Base-by-base conservation (phyloP, 2,329 filamentous ascomycete species). In the Elsinoe necatrix region DNA sequence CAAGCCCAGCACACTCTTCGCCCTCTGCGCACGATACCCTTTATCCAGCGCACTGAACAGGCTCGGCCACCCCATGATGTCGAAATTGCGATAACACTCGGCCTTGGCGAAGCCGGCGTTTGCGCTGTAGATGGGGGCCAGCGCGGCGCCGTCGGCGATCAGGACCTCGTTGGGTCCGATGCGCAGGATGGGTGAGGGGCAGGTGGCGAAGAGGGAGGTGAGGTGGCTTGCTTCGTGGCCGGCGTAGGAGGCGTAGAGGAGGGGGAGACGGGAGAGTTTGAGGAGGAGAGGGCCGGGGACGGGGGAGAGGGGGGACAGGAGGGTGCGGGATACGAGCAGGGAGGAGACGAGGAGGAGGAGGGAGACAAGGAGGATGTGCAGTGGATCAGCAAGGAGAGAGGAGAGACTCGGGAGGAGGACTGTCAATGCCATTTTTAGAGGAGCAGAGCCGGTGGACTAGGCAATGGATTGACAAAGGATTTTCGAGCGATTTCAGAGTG, bases 31-130 rank as follows among this genome's bases (percentile, higher is more conserved):
- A 9, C 78, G 64, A 42, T 75, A 67, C 2, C 68, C 69, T 2
- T 65, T 66, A 56, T 75, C 71, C 16, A 71, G 67, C 0, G 70
- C 73, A 2, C 74, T 77, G 66, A 83, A 83, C 34, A 83, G 76
- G 1, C 77, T 78, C 25, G 72, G 66, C 61, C 78, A 76, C 0
- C 76, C 77, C 60, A 81, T 79, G 16, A 81, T 77, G 58, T 81
- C 76, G 61, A 82, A 82, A 60, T 82, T 82, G 0, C 66, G 65
- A 63, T 82, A 82, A 57, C 71, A 75, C 0, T 65, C 61, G 0
- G 77, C 71, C 63, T 83, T 82, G 0, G 67, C 64, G 55, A 82
- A 81, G 1, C 80, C 79, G 2, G 79, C 78, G 35, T 69, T 74
- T 2, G 71, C 67, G 11, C 75, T 64, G 63, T 83, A 82, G 29